These are phyloP conservation scores for Evernia prunastri DNA, from an alignment of 495 filamentous ascomycete species.

Conservation along the genomic window DNA sequence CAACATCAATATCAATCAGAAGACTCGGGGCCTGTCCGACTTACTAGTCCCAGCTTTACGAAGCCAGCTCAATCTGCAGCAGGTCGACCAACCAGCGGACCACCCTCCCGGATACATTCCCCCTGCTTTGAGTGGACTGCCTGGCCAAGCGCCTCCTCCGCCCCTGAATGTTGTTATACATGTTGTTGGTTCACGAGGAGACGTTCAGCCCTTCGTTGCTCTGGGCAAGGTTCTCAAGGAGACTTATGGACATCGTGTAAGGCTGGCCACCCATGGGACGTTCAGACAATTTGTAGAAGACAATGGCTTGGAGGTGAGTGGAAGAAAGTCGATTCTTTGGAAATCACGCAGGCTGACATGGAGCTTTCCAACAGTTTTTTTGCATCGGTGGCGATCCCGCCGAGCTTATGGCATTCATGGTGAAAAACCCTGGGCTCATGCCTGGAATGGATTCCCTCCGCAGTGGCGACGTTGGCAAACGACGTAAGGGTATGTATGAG, in stretches of 20 bases:
- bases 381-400: constrained; percentile 71
- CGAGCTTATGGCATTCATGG: constrained; percentile 82
- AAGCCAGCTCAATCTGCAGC: constrained; percentile 46
- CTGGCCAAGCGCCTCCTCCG: constrained; percentile 51
- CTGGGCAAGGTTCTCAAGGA: constrained; percentile 57
- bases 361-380: too few relatives aligned
- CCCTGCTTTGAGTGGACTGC: constrained; percentile 50
- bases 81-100: constrained; percentile 34
- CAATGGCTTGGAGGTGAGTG: constrained; percentile 68
- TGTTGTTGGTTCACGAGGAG: constrained; percentile 71
- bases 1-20: constrained; percentile 68
- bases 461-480: constrained; percentile 59
- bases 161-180: constrained; percentile 71
- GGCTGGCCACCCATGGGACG: constrained; percentile 66
- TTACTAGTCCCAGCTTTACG: constrained; percentile 60
- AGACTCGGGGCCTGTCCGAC: constrained; percentile 54
- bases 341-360: too few relatives aligned
- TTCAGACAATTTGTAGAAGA: constrained; percentile 64
- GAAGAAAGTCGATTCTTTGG: too few relatives aligned
- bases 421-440: constrained; percentile 75
- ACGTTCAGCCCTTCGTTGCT: constrained; percentile 70
- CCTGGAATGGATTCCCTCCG: constrained; percentile 61
- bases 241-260: constrained; percentile 64
- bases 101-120: constrained; percentile 57
- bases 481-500: constrained; percentile 60